Evolutionary conservation across 1,284 basidiomycete genomes (phyloP).

Genomic region (Ceratorhiza oryzae-sativae): DNA sequence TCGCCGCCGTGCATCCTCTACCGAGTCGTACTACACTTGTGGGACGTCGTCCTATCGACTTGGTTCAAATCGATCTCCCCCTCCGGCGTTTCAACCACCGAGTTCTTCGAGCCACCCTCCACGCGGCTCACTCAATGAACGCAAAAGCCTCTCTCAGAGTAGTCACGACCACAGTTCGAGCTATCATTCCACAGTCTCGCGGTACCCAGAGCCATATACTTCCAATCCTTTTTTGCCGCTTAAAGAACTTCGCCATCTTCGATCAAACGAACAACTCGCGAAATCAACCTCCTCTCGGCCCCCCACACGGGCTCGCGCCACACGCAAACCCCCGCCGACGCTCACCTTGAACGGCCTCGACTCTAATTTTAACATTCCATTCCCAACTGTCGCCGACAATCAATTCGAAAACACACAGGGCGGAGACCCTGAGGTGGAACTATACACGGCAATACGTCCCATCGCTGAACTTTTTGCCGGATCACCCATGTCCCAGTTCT

Average conservation of each 20-base stretch:
- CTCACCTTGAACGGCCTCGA: background rate
- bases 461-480: background rate
- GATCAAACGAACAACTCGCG: constrained; percentile 14
- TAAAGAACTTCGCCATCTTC: constrained; percentile 11
- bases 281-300: background rate
- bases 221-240: constrained; percentile 26
- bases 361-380: background rate
- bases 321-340: constrained; percentile 1
- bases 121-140: background rate
- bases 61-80: background rate
- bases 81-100: background rate
- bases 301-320: background rate
- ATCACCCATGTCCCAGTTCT: background rate
- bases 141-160: constrained; percentile 4
- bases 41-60: background rate
- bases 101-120: background rate
- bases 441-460: background rate
- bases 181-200: constrained; percentile 1
- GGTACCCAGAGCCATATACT: constrained; percentile 30
- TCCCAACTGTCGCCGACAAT: background rate
- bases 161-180: constrained; percentile 23
- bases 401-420: background rate
- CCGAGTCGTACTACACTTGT: constrained; percentile 10
- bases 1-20: background rate
- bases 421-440: constrained; percentile 1